Evolutionary conservation across 768 basidiomycete genomes (phyloP).

Genomic region (Macrocybe gigantea): DNA sequence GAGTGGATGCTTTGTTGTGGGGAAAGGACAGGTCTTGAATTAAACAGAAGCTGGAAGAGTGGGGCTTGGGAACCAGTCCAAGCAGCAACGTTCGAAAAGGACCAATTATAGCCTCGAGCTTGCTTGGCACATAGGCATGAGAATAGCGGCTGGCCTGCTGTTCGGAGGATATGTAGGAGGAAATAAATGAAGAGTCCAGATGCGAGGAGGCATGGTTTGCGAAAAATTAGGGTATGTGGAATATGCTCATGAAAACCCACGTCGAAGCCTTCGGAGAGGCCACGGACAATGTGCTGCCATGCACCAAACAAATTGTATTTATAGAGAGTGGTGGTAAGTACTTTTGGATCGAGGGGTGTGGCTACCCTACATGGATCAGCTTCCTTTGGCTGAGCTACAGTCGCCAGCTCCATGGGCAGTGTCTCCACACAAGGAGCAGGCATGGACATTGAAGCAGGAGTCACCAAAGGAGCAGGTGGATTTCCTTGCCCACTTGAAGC

Average conservation of each 20-base stretch:
- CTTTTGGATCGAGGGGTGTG: constrained; percentile 21
- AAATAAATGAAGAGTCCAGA: constrained; percentile 22
- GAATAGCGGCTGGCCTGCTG: constrained; percentile 25
- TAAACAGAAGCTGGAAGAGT: constrained; percentile 13
- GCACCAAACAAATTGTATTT: constrained; percentile 8
- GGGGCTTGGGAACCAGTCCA: constrained; percentile 29
- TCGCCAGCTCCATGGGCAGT: constrained; percentile 19
- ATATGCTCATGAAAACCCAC: constrained; percentile 18
- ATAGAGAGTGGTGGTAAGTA: constrained; percentile 8
- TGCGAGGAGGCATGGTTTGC: constrained; percentile 26
- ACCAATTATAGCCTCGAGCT: constrained; percentile 28
- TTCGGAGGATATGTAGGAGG: constrained; percentile 25
- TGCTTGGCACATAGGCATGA: constrained; percentile 15
- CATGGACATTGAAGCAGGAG: constrained; percentile 19
- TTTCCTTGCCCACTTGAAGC: constrained; percentile 19
- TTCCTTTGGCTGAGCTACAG: constrained; percentile 13
- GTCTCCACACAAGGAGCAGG: constrained; percentile 23
- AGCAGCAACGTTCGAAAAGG: constrained; percentile 35
- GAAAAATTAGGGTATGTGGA: constrained; percentile 17
- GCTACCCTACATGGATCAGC: constrained; percentile 26
- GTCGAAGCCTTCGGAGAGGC: constrained; percentile 29
- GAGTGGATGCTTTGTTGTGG: constrained; percentile 10
- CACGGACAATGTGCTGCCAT: constrained; percentile 23
- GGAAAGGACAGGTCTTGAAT: constrained; percentile 27
- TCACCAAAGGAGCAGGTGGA: constrained; percentile 11